phyloP scores from a whole-genome alignment of 2,329 filamentous ascomycete genomes.

The Coniochaeta sp. region DNA sequence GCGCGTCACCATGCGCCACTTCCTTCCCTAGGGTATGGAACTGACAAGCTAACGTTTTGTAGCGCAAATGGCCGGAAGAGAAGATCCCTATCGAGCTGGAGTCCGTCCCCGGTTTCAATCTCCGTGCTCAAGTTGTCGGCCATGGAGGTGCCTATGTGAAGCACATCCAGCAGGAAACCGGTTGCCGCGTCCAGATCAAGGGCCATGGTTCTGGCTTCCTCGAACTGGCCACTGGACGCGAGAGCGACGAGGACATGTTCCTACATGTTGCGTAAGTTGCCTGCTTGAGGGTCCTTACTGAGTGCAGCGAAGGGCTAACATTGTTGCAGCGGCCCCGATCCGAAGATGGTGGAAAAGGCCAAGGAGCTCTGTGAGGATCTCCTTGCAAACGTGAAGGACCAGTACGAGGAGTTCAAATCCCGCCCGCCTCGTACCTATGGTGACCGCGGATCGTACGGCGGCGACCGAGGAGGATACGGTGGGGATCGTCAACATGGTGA shows the following conservation, averaged over 20 bases:
- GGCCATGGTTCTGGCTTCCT: conserved; percentile 92
- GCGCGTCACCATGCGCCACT: no score
- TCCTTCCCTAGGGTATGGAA: no score
- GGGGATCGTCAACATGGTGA: conserved; percentile 31
- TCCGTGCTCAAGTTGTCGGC: conserved; percentile 92
- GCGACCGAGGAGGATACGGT: conserved; percentile 15
- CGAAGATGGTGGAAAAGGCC: conserved; percentile 76
- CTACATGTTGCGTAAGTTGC: conserved; percentile 80
- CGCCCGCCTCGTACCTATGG: conserved; percentile 64
- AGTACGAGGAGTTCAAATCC: conserved; percentile 88
- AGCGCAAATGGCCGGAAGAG: conserved; percentile 99
- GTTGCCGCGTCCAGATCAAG: conserved; percentile 96
- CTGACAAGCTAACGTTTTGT: conserved; percentile 11
- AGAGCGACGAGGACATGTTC: conserved; percentile 96
- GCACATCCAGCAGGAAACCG: conserved; percentile 92
- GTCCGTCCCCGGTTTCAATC: conserved; percentile 87
- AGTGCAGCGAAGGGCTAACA: background rate
- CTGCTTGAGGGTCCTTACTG: no score
- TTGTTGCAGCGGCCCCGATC: conserved; percentile 69
- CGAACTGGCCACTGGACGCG: conserved; percentile 77
- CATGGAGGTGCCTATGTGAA: conserved; percentile 94
- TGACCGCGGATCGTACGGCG: conserved; percentile 31
- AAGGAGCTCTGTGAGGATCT: conserved; percentile 87
- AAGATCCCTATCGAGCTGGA: conserved; percentile 88
- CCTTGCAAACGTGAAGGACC: conserved; percentile 75